Evolutionary conservation across 495 filamentous ascomycete species (phyloP), one percentile per base, ranked within the genome.

Genomic region (Daldinia concentrica): DNA sequence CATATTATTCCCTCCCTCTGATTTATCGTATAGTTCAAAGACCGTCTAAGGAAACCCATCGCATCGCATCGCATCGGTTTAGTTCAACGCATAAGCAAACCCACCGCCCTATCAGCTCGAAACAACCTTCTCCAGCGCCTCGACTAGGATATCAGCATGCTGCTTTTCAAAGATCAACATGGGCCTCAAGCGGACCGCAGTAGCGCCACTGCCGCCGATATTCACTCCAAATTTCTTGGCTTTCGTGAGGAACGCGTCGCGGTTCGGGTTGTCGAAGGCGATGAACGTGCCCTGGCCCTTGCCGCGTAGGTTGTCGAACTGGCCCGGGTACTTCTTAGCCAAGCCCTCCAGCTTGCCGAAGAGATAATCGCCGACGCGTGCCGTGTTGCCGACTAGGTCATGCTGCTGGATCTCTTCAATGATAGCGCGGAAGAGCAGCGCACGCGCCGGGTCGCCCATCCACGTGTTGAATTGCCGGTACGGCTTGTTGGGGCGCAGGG

Each of bases 381-480:
- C 91, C 56, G 95, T 97, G 79, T 96, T 88, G 76, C 86, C 81
- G 30, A 99, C 93, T 11, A 99, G 86, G 62, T 90, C 86, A 17
- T 93, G 83, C 45, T 89, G 85, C 82, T 97, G 89, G 58, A 99
- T 92, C 82, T 98, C 94, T 43, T 92, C 80, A 77, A 97, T 89
- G 81, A 99, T 98, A 72, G 91, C 93, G 62, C 91, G 88, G 89
- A 98, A 99, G 66, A 98, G 86, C 66, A 98, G 83, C 8, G 93
- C 94, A 55, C 93, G 89, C 9, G 92, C 89, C 30, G 95, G 95
- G 82, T 99, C 95, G 78, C 95, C 95, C 94, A 99, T 98, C 95
- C 95, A 99, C 65, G 96, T 99, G 83, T 99, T 99, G 85, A 98
- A 99, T 82, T 99, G 95, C 57, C 95, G 90, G 87, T 98, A 98